A percentile compares a stretch with the other conserved stretches of the same genome.
These are phyloP conservation scores for Seminavis robusta DNA, from an alignment of 108 stramenopile species.

Conservation along the genomic window DNA sequence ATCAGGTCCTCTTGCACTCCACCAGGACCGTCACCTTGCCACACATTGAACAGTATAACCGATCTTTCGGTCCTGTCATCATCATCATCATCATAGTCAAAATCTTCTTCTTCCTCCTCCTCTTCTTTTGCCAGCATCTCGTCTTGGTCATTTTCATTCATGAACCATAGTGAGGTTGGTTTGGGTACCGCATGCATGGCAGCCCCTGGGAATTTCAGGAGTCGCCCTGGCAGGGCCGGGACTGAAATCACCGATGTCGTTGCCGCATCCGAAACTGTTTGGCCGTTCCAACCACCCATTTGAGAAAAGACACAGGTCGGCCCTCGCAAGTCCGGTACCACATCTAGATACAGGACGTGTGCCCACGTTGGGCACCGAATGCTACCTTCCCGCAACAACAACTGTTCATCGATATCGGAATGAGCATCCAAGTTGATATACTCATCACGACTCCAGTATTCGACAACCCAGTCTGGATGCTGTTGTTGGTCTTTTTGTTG, in stretches of 20 bases:
- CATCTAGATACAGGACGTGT: conserved; percentile 53
- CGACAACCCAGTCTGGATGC: conserved; percentile 37
- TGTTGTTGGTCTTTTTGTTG: too few relatives aligned
- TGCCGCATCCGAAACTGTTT: conserved; percentile 2
- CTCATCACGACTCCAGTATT: conserved; percentile 59
- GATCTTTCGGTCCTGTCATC: conserved; percentile 31
- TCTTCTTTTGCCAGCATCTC: conserved; percentile 20
- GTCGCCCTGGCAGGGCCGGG: conserved; percentile 49
- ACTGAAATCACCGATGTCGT: conserved; percentile 32
- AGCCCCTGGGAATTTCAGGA: conserved; percentile 52
- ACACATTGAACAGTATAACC: conserved; percentile 48
- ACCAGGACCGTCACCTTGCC: conserved; percentile 34
- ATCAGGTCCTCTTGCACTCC: conserved; percentile 20
- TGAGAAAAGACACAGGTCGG: conserved; percentile 40
- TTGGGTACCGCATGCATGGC: conserved; percentile 66
- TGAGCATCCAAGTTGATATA: conserved; percentile 67
- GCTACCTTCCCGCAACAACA: conserved; percentile 37
- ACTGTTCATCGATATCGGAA: conserved; percentile 57
- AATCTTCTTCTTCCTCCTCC: conserved; percentile 26
- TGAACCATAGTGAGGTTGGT: conserved; percentile 46
- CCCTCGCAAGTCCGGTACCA: conserved; percentile 15
- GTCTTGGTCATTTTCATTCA: conserved; percentile 22
- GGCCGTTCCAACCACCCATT: conserved; percentile 6
- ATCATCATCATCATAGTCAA: conserved; percentile 27
- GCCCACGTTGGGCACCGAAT: conserved; percentile 39